These are phyloP conservation scores for Monilinia fructigena DNA, from an alignment of 2,329 filamentous ascomycete genomes.

Conservation along the genomic window DNA sequence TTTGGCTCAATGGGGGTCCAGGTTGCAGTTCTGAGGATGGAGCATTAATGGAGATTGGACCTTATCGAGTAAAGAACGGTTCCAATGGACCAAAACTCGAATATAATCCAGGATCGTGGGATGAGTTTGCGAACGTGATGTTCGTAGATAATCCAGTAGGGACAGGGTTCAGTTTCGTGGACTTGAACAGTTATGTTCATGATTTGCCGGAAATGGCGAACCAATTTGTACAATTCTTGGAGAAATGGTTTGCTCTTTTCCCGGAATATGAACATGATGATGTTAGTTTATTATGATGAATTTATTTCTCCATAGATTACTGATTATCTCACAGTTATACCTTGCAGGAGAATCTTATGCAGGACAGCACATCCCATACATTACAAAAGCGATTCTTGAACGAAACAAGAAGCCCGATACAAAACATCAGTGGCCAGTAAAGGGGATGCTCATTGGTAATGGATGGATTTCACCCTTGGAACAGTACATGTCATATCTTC, in stretches of 20 bases:
- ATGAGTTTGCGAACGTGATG: conserved; percentile 94
- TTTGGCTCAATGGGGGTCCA: conserved; percentile 96
- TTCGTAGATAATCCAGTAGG: conserved; percentile 98
- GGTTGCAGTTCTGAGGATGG: conserved; percentile 98
- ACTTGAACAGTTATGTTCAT: conserved; percentile 80
- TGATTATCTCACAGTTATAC: conserved; percentile 65
- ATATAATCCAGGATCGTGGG: conserved; percentile 94
- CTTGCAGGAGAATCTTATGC: conserved; percentile 95
- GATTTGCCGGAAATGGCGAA: conserved; percentile 86
- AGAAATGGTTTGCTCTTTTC: conserved; percentile 88
- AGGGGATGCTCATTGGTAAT: conserved; percentile 90
- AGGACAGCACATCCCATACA: conserved; percentile 95
- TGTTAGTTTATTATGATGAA: conserved; percentile 55
- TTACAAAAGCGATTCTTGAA: conserved; percentile 84
- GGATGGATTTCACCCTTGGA: conserved; percentile 92
- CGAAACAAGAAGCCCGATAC: conserved; percentile 66
- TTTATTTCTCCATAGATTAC: conserved; percentile 10
- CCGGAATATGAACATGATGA: conserved; percentile 90
- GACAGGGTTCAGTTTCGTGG: conserved; percentile 93
- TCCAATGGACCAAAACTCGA: conserved; percentile 54
- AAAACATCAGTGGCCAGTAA: conserved; percentile 68
- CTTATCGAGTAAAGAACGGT: conserved; percentile 79
- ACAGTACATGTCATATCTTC: conserved; percentile 85
- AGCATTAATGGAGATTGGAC: conserved; percentile 83
- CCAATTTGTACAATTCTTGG: conserved; percentile 84